Evolutionary conservation across 2,329 filamentous ascomycete genomes (phyloP).

Genomic region (Ramichloridium luteum): DNA sequence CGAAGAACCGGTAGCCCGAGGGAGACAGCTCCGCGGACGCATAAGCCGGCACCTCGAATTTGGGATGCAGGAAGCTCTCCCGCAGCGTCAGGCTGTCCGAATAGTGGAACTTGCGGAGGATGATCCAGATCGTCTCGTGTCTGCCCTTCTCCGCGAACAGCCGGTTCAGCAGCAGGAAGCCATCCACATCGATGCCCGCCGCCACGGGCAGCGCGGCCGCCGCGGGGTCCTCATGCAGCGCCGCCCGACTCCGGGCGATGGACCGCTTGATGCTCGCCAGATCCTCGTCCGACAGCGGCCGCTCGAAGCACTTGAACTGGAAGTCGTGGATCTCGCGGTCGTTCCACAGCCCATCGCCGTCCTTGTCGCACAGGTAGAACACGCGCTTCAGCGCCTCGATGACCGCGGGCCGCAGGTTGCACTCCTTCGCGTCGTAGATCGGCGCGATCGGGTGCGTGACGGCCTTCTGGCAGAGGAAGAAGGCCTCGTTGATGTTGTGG

Average conservation of each 20-base stretch:
- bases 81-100: slow-evolving; percentile 88
- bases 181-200: slow-evolving; percentile 64
- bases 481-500: slow-evolving; percentile 84
- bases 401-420: slow-evolving; percentile 72
- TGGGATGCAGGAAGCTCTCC: slow-evolving; percentile 82
- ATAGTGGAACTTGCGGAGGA: slow-evolving; percentile 87
- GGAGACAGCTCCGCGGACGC: slow-evolving; percentile 90
- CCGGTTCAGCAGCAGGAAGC: slow-evolving; percentile 85
- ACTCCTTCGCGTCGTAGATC: slow-evolving; percentile 90
- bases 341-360: slow-evolving; percentile 85
- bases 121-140: slow-evolving; percentile 97
- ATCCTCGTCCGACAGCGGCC: slow-evolving; percentile 67
- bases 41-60: slow-evolving; percentile 85
- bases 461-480: slow-evolving; percentile 96
- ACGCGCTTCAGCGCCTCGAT: slow-evolving; percentile 76
- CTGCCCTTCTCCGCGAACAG: slow-evolving; percentile 94
- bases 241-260: slow-evolving; percentile 46
- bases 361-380: slow-evolving; percentile 92
- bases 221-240: slow-evolving; percentile 24
- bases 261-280: slow-evolving; percentile 83
- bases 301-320: slow-evolving; percentile 83
- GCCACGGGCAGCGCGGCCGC: slow-evolving; percentile 33
- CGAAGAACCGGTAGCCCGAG: slow-evolving; percentile 91
- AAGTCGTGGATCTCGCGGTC: slow-evolving; percentile 86
- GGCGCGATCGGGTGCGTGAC: slow-evolving; percentile 95